Evolutionary conservation across 768 basidiomycete species (phyloP).

Genomic region (Mycena polygramma): DNA sequence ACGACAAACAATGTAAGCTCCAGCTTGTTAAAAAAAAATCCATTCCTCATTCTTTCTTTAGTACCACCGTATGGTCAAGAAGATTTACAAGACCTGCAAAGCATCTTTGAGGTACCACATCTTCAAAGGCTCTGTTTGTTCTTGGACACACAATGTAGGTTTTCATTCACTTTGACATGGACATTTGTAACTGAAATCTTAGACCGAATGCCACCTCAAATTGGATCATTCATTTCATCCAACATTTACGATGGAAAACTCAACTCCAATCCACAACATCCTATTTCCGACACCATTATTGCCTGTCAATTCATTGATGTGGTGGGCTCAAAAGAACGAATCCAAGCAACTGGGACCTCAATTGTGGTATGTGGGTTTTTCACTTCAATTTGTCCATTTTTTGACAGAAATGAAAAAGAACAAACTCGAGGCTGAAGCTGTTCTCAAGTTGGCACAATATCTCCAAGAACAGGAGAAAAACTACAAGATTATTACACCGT

Average conservation of each 20-base stretch:
- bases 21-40: not conserved
- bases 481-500: slow-evolving; percentile 84
- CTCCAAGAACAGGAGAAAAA: slow-evolving; percentile 63
- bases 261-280: slow-evolving; percentile 64
- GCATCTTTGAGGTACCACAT: slow-evolving; percentile 84
- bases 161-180: slow-evolving; percentile 5
- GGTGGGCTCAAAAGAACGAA: slow-evolving; percentile 48
- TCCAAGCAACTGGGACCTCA: slow-evolving; percentile 46
- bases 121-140: slow-evolving; percentile 64
- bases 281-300: slow-evolving; percentile 54
- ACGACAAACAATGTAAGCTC: slow-evolving; percentile 72
- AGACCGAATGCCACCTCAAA: slow-evolving; percentile 90
- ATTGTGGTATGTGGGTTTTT: slow-evolving; percentile 48
- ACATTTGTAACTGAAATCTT: slow-evolving; percentile 18
- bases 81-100: slow-evolving; percentile 71
- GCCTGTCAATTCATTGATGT: slow-evolving; percentile 81
- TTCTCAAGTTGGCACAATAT: slow-evolving; percentile 68
- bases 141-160: slow-evolving; percentile 80
- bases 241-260: slow-evolving; percentile 75
- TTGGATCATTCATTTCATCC: slow-evolving; percentile 79
- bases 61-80: slow-evolving; percentile 88
- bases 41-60: slow-evolving; percentile 44
- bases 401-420: slow-evolving; percentile 62
- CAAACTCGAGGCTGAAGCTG: slow-evolving; percentile 64
- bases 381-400: slow-evolving; percentile 3